Evolutionary conservation across 2,329 filamentous ascomycete genomes (phyloP), one percentile per base, ranked within the genome.

Genomic region (Dactylellina sp.): DNA sequence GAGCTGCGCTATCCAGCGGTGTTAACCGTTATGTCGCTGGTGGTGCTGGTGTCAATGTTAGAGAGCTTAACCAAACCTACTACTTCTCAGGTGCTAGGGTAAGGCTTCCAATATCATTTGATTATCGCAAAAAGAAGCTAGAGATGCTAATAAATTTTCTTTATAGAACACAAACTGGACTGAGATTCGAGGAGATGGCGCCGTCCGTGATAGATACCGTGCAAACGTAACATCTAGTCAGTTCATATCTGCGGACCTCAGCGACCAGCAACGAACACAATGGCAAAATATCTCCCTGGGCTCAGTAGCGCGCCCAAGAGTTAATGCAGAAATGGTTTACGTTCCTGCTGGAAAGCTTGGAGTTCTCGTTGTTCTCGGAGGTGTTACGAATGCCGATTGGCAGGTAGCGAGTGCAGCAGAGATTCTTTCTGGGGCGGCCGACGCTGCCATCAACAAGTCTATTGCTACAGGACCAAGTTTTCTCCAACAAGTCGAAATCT

Each of bases 291-390:
- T 44, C 1, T 80, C 80, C 0, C 75, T 83, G 0, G 80, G 80
- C 0, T 56, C 72, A 7, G 64, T 79, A 56, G 75, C 83, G 2
- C 75, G 75, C 5, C 78, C 78, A 0, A 80, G 83, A 16, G 80
- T 81, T 3, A 81, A 81, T 64, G 82, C 80, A 2, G 83, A 84
- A 75, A 77, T 84, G 20, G 81, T 82, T 2, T 84, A 83, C 82
- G 7, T 79, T n/a, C 78, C 78, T 1, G 75, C 76, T 44, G 77
- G 77, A 9, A 70, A 75, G 14, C 53, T 75, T 20, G 78, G 78
- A 42, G 72, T 65, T 18, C 47, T 79, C n/a, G 71, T 78, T 28
- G 78, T 77, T 16, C 53, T 79, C 61, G 78, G 78, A 4, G 78
- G 78, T 32, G 75, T 76, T n/a, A 55, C 50, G 6, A 59, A 57